phyloP scores from a whole-genome alignment of 1,139 yeast genomes.

The Suhomyces coccinellae region DNA sequence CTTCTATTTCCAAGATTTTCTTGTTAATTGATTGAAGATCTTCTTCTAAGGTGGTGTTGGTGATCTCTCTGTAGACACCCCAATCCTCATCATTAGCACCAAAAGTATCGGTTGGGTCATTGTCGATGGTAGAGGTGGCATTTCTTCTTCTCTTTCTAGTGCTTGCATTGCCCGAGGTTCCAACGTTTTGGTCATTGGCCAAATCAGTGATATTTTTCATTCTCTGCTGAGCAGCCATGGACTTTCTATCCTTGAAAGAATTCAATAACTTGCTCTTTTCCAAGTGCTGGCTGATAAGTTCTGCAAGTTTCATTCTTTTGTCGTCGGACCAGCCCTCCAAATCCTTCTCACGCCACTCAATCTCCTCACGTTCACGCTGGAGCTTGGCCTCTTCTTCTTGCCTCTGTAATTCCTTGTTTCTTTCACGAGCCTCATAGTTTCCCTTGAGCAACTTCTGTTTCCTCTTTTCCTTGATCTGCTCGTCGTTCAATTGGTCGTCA shows the following conservation, averaged over 20 bases:
- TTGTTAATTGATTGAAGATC: conserved; percentile 71
- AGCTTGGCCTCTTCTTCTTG: conserved; percentile 55
- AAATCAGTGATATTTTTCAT: conserved; percentile 90
- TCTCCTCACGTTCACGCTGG: conserved; percentile 60
- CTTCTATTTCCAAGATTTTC: conserved; percentile 64
- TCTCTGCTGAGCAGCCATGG: conserved; percentile 87
- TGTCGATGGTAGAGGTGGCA: conserved; percentile 67
- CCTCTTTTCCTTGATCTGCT: conserved; percentile 82
- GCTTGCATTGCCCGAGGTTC: conserved; percentile 21
- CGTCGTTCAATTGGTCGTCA: conserved; percentile 78
- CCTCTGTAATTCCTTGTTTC: conserved; percentile 75
- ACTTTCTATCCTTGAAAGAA: conserved; percentile 84
- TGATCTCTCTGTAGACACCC: conserved; percentile 85
- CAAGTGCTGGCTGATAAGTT: conserved; percentile 56
- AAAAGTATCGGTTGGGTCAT: conserved; percentile 90
- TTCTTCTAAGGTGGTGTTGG: conserved; percentile 69
- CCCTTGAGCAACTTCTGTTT: conserved; percentile 82
- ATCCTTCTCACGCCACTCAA: conserved; percentile 75
- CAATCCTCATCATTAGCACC: conserved; percentile 97
- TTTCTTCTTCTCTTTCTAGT: conserved; percentile 54
- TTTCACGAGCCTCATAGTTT: conserved; percentile 82
- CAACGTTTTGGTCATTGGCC: conserved; percentile 58
- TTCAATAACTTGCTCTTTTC: conserved; percentile 71
- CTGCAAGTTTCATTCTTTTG: conserved; percentile 62
- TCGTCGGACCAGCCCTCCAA: conserved; percentile 76